Percentiles rank a stretch among this genome's conserved stretches.
These are phyloP conservation scores for Trypanosomatidae sp. DNA, from an alignment of 208 protist genomes.

Conservation along the genomic window DNA sequence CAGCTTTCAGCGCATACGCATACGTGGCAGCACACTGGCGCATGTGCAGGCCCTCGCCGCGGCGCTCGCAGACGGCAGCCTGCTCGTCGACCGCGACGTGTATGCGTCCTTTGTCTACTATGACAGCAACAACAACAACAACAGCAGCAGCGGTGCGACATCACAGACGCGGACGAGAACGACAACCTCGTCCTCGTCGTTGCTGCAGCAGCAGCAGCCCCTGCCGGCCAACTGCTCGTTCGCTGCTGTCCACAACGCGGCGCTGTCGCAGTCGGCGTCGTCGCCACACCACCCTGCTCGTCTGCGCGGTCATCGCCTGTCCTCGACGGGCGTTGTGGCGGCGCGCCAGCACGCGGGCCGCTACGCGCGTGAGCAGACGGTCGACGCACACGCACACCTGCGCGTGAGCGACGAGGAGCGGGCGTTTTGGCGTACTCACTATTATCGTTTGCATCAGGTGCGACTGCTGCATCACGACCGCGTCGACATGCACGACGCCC, in stretches of 20 bases:
- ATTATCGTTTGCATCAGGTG: conserved; percentile 46
- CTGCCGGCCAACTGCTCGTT: conserved; percentile 19
- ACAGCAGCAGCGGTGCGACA: not conserved
- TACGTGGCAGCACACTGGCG: conserved; percentile 68
- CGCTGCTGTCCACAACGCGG: conserved; percentile 1
- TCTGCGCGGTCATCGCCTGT: not conserved
- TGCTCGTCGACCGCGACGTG: conserved; percentile 41
- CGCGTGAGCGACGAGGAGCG: conserved; percentile 45
- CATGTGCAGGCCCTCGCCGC: conserved; percentile 53
- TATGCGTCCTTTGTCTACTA: not conserved
- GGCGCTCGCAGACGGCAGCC: conserved; percentile 32
- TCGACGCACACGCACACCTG: conserved; percentile 4
- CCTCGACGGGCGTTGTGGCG: not conserved
- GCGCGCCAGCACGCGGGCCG: not conserved
- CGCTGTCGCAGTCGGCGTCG: not conserved
- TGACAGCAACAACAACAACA: not conserved
- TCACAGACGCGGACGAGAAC: not conserved
- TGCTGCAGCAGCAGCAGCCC: not conserved
- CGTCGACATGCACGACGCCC: conserved; percentile 31
- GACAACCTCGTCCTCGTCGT: not conserved
- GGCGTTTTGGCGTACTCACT: conserved; percentile 69
- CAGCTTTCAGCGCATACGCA: conserved; percentile 75
- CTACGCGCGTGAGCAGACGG: not conserved
- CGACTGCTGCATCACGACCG: conserved; percentile 66
- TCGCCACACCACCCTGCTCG: conserved; percentile 3